Evolutionary conservation across 1,139 yeast genomes (phyloP), one percentile per base, ranked within the genome.

Genomic region (Candida labiduridarum): DNA sequence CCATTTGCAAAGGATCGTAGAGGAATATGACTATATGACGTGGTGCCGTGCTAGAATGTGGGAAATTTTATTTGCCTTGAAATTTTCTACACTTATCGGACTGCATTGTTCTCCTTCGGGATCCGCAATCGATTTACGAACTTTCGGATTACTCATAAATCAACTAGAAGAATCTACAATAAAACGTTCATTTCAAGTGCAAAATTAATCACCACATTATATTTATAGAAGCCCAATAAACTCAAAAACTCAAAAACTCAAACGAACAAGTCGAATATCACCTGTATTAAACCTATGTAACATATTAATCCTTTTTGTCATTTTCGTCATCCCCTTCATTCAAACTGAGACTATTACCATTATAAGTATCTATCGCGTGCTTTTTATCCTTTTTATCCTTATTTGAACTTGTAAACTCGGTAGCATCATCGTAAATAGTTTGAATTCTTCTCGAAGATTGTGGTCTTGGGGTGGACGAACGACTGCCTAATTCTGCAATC

Each of bases 391-490:
- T 48, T 11, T 47, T 48, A 9, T 47, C 49, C 19, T 52, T 53
- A 18, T 44, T 49, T 2, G 36, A 6, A 33, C 18, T 42, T 10
- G 45, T 12, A 5, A 30, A 12, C 12, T 42, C 45, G 7, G 14
- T 3, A 11, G 30, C 6, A 8, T 56, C 58, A 35, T 54, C 60
- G 43, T 57, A 63, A 8, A 65, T 52, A 4, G 68, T 64, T 49
- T 65, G 66, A 25, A 65, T 58, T 43, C 64, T 55, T 30, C 63
- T 61, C n/a, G 59, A 52, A 1, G 66, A 56, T 1, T 53, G 53
- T 9, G 56, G 56, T 41, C 55, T 49, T 16, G 67, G 66, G 7
- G 66, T 59, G 8, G 59, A 50, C 6, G 59, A 36, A 16, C 66
- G 56, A 46, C 63, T 61, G 2, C 36, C 41, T 40, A 22, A 42